Evolutionary conservation across 371 early-diverging fungal genomes (phyloP), one percentile per base, ranked within the genome.

Genomic region (Lichtheimia hyalospora): DNA sequence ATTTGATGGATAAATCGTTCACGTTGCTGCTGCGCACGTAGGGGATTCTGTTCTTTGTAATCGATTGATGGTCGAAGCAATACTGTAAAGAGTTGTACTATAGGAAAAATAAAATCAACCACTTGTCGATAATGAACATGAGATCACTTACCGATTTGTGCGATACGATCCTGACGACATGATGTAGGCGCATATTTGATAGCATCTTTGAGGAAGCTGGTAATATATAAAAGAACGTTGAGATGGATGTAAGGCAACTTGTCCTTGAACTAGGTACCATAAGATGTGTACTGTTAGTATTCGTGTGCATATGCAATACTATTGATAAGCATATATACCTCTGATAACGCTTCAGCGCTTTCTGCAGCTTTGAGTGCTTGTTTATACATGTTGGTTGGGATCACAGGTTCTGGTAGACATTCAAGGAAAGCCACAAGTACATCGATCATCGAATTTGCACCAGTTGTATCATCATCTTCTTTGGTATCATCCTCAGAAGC

Each of bases 381-480:
- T 5, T 79, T 62, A 55, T 91, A 90, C 59, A 87, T 64, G 23
- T 71, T 63, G 3, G 70, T 68, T 0, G 94, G 89, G 0, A 96
- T 81, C 14, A 94, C 87, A 2, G 94, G 90, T 24, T 89, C 90
- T 0, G 86, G 85, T 12, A 96, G 70, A 10, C 87, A 84, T 23
- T 87, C 85, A 21, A 96, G 71, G 60, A 96, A 86, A 13, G 82
- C 74, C 5, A 93, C 67, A 13, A 96, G 70, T 0, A 86, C 84
- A 58, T 89, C 89, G 12, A 91, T 88, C 83, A 91, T 87, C 0
- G 94, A 88, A 64, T 92, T 89, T 5, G 93, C 86, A 0, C 93
- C 88, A 2, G 75, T 54, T 7, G 44, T 54, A 39, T 70, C 64
- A 5, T 58, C 39, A 14, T 50, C 61, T 2, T 62, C 62, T 25